phyloP scores from a whole-genome alignment of 352 stramenopile species.

The Pythium scleroteichum region DNA sequence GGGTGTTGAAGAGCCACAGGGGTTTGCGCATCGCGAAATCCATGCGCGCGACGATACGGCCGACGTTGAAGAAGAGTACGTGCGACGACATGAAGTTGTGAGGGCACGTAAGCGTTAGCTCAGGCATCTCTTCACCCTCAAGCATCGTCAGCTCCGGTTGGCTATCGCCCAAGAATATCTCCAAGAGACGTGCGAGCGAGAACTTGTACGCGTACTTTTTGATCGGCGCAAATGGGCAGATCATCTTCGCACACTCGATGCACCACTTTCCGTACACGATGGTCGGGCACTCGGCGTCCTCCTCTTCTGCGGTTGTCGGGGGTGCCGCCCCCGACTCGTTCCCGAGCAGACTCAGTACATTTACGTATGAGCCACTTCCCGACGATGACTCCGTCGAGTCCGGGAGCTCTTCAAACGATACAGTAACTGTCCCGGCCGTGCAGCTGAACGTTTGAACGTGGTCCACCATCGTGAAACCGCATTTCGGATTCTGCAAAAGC shows the following conservation, averaged over 20 bases:
- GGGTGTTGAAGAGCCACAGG: constrained; percentile 31
- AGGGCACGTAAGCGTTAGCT: constrained; percentile 29
- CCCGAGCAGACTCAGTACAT: constrained; percentile 42
- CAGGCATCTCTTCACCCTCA: background rate
- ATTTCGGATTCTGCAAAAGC: constrained; percentile 64
- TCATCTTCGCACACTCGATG: constrained; percentile 91
- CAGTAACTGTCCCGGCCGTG: constrained; percentile 63
- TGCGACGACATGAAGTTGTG: constrained; percentile 63
- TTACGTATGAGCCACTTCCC: constrained; percentile 39
- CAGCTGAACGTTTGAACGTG: constrained; percentile 85
- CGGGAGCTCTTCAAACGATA: constrained; percentile 80
- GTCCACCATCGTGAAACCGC: constrained; percentile 77
- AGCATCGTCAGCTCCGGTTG: constrained; percentile 32
- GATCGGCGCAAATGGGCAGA: constrained; percentile 89
- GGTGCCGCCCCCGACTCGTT: background rate
- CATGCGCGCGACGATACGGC: constrained; percentile 68
- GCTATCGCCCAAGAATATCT: constrained; percentile 93
- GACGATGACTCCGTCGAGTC: background rate
- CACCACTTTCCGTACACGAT: constrained; percentile 99
- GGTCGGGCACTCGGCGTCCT: constrained; percentile 29
- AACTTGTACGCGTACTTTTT: constrained; percentile 96
- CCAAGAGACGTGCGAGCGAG: constrained; percentile 97
- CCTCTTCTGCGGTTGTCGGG: background rate
- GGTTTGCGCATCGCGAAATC: constrained; percentile 52
- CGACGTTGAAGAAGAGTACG: constrained; percentile 83